Base-by-base conservation (phyloP, 1,139 yeast genomes). In the Debaryomyces sp. region DNA sequence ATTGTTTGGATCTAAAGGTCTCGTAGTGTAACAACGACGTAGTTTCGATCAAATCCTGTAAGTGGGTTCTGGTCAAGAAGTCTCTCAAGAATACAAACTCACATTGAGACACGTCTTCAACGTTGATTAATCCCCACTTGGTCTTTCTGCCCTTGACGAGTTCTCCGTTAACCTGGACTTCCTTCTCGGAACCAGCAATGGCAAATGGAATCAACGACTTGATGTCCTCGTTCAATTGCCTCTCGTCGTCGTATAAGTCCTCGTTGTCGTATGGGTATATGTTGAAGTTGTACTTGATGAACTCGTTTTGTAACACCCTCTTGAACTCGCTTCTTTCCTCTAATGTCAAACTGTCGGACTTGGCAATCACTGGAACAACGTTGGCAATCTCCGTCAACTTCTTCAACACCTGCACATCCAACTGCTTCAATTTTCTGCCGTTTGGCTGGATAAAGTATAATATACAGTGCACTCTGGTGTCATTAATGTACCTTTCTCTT, bases 361-460 rank as follows among this genome's bases (percentile, higher is more conserved):
- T 92, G 54, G 97, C 97, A 68, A 94, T 94, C 45, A 94, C 87
- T 43, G 99, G 99, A 47, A 94, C 89, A 45, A 94, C 97, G 65
- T 94, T 94, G 55, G 95, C 89, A 56, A 91, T 89, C 68, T 94
- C 98, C 44, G 91, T 79, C 56, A 94, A 79, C 71, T 89, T 90
- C 67, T 83, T 88, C 64, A 94, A 79, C 24, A 95, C 95, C 54
- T 85, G 84, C 48, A 91, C 74, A 68, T 94, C 99, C 61, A 94
- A 77, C 41, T 88, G 85, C 60, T 84, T 86, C 62, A 94, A 82
- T 32, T 94, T 95, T 55, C 77, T 75, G 55, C 89, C 89, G 56
- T 89, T 88, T 56, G 99, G 99, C 57, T 89, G 89, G 59, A 94
- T 83, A 65, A 94, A 94, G 70, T 90, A 94, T 62, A 94, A 77